Percentiles rank a stretch among this genome's conserved stretches.
phyloP scores from a whole-genome alignment of 2,329 filamentous ascomycete genomes.

The Lasiodiplodia citricola region DNA sequence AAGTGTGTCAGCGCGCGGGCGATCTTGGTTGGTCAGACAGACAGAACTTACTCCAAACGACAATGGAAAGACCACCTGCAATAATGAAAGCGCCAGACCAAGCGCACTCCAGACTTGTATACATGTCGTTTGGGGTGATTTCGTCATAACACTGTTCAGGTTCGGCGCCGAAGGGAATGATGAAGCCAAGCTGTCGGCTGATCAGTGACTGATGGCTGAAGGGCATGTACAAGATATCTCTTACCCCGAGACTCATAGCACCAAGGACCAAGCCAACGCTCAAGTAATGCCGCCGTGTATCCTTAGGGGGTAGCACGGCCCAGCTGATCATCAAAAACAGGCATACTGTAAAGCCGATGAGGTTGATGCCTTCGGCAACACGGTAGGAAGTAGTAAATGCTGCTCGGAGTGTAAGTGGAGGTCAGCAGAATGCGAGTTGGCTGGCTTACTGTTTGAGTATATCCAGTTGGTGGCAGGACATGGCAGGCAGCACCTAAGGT shows the following conservation, averaged over 20 bases:
- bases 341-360: slow-evolving; percentile 73
- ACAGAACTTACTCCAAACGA: slow-evolving; percentile 72
- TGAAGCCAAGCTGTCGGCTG: slow-evolving; percentile 77
- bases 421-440: background rate
- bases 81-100: slow-evolving; percentile 86
- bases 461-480: slow-evolving; percentile 85
- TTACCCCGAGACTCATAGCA: slow-evolving; percentile 78
- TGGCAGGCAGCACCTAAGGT: slow-evolving; percentile 79
- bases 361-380: slow-evolving; percentile 82
- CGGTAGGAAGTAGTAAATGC: slow-evolving; percentile 63
- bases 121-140: slow-evolving; percentile 95
- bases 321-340: slow-evolving; percentile 81
- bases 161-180: slow-evolving; percentile 79
- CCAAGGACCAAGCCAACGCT: slow-evolving; percentile 83
- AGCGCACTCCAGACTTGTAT: slow-evolving; percentile 78
- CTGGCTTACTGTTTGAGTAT: slow-evolving; percentile 61
- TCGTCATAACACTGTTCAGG: slow-evolving; percentile 84
- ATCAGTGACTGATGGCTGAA: slow-evolving; percentile 26
- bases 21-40: background rate
- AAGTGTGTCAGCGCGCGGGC: background rate
- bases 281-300: slow-evolving; percentile 90
- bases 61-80: slow-evolving; percentile 80
- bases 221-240: slow-evolving; percentile 36
- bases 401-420: slow-evolving; percentile 33
- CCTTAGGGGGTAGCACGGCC: slow-evolving; percentile 79